Base-by-base conservation (phyloP, 1,284 basidiomycete genomes). In the Thecaphora frezii region DNA sequence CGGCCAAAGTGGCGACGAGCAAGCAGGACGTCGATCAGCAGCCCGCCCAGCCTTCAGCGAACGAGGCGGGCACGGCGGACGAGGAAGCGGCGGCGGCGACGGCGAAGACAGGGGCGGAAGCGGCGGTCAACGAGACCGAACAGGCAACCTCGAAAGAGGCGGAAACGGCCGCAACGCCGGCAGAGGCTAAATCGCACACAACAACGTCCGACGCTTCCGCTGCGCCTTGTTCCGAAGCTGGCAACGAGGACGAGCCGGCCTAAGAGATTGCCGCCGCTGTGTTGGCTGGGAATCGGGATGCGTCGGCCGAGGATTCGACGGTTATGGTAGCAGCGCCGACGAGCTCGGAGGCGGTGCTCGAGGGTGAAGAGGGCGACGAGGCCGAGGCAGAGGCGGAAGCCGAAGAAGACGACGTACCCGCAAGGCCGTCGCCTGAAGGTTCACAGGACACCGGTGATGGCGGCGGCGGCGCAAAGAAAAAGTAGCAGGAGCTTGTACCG, bases 381-480 rank as follows among this genome's bases (percentile, higher is more conserved):
- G 54, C 43, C 2, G 65, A 46, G 9, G 48, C 44, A 8, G 59
- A 24, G 16, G 56, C 42, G n/a, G 56, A 51, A 0, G 48, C 42
- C 16, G 48, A 38, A 24, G 42, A 13, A 14, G 41, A 19, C 21
- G 37, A 51, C 37, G 38, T 36, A 4, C 33, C 33, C 12, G 7
- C 33, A 9, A 36, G 33, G 5, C 33, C 33, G 16, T 9, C 16
- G 13, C 33, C 33, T 4, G 33, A 36, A 8, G 33, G n/a, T n/a
- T n/a, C n/a, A n/a, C n/a, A n/a, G n/a, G n/a, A n/a, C n/a, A n/a
- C 33, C 33, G 33, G 18, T 36, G 13, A 3, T 16, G 33, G 33
- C 16, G 33, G 33, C 33, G 33, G 33, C 18, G 33, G 16, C 33
- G 33, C n/a, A n/a, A 36, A 36, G 33, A 36, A 36, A 36, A 36